Evolutionary conservation across 176 grass and related monocot genomes (phyloP).

Genomic region (Pontederia paniculata): DNA sequence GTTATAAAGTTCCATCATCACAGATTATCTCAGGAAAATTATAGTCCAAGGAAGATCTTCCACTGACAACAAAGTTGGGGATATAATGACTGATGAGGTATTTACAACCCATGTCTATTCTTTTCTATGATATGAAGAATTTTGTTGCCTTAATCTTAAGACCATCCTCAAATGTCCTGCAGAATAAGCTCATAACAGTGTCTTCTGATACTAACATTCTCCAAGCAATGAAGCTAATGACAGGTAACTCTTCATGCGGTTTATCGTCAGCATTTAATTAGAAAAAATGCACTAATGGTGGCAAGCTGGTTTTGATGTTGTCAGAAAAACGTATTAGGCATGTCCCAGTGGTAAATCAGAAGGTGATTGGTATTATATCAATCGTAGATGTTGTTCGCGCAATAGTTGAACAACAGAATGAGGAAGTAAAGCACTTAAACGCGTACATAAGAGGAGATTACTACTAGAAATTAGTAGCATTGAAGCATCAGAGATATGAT

Average conservation of each 20-base stretch:
- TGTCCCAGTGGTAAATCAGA: constrained; percentile 65
- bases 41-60: constrained; percentile 41
- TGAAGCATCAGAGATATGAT: too few species aligned
- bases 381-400: constrained; percentile 59
- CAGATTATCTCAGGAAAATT: constrained; percentile 69
- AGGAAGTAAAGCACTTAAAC: constrained; percentile 61
- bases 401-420: constrained; percentile 68
- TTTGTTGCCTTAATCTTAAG: not conserved
- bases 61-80: constrained; percentile 44
- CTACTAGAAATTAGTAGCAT: constrained; percentile 26
- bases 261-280: too few species aligned
- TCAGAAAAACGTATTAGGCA: constrained; percentile 67
- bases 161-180: constrained; percentile 1
- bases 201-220: constrained; percentile 50
- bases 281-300: too few species aligned
- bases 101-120: not conserved
- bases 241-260: constrained; percentile 24
- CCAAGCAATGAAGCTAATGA: constrained; percentile 77
- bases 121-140: not conserved
- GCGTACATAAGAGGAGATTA: constrained; percentile 80
- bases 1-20: too few species aligned
- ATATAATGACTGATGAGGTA: constrained; percentile 88
- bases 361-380: constrained; percentile 66
- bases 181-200: constrained; percentile 54
- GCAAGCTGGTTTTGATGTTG: not conserved